These are phyloP conservation scores for Daedaleopsis sinensis DNA, from an alignment of 768 basidiomycete genomes.

Conservation along the genomic window DNA sequence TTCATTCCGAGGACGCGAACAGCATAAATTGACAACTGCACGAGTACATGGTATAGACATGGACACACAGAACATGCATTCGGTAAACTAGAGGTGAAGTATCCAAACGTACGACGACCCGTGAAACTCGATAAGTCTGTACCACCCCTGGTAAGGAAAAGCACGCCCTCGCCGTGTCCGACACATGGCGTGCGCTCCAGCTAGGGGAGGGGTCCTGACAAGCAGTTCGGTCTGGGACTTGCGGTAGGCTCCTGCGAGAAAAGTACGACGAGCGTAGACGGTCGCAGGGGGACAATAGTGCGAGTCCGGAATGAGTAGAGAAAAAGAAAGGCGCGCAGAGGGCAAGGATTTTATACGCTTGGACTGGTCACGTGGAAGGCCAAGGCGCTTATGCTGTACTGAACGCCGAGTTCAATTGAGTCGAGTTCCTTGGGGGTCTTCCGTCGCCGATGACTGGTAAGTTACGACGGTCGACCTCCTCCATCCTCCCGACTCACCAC, in stretches of 20 bases:
- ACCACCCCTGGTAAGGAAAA: constrained; percentile 43
- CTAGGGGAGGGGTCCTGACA: constrained; percentile 30
- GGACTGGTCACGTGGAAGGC: constrained; percentile 9
- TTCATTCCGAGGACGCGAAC: no score
- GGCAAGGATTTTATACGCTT: constrained; percentile 3
- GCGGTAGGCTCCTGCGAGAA: constrained; percentile 45
- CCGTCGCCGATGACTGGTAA: no score
- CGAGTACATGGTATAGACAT: no score
- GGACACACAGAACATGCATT: background rate
- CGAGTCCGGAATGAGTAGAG: constrained; percentile 41
- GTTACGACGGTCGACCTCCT: no score
- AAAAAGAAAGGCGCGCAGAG: background rate
- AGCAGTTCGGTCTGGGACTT: constrained; percentile 33
- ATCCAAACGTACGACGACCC: background rate
- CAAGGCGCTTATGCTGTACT: background rate
- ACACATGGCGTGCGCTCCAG: constrained; percentile 38
- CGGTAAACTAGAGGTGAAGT: background rate
- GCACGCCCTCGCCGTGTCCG: constrained; percentile 31
- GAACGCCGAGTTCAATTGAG: no score
- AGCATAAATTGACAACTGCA: no score
- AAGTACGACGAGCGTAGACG: constrained; percentile 9
- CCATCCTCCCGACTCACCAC: no score
- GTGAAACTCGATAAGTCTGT: constrained; percentile 22
- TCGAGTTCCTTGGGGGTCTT: no score
- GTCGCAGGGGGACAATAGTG: constrained; percentile 45